Evolutionary conservation across 2,329 filamentous ascomycete genomes (phyloP), one percentile per base, ranked within the genome.

Genomic region (Ceratocystis albifundus): DNA sequence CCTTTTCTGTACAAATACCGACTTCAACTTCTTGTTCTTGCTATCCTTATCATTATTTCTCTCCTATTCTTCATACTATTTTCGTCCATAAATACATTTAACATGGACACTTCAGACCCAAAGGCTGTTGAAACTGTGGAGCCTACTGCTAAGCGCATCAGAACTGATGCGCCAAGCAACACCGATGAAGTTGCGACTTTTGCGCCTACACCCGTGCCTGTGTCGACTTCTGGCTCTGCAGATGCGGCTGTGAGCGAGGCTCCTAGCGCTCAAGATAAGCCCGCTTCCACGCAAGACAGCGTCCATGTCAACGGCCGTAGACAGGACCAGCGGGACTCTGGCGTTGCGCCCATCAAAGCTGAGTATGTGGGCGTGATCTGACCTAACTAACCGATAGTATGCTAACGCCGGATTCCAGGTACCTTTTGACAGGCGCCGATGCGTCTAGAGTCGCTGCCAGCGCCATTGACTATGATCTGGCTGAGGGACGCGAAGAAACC

Each of bases 111-210:
- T n/a, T n/a, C 48, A 12, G 53, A 62, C 28, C 25, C 30, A 30
- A 59, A 53, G 17, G 46, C 36, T 8, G n/a, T n/a, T 12, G 44
- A 61, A 4, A 64, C 59, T 20, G 69, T 72, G 62, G 76, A 77
- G 70, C 79, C 80, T 67, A 78, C 82, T 48, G 75, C 80, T 64
- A 88, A 88, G 76, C 81, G 83, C 71, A 77, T 81, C 70, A 88
- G 82, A 75, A 66, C 62, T 25, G 65, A 66, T 48, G 48, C 67
- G 5, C 7, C 62, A 17, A 48, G 15, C 25, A 46, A 32, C 66
- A 28, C 20, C 30, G 64, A 66, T n/a, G 67, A 61, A 17, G 30
- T 64, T 41, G 61, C 59, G 4, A 64, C 41, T 22, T 67, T 68
- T 64, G 67, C 64, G 36, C 64, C 67, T 10, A 28, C 46, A 10